Evolutionary conservation across 441 rosid species (phyloP), one percentile per base, ranked within the genome.

Genomic region (Capsella rubella): DNA sequence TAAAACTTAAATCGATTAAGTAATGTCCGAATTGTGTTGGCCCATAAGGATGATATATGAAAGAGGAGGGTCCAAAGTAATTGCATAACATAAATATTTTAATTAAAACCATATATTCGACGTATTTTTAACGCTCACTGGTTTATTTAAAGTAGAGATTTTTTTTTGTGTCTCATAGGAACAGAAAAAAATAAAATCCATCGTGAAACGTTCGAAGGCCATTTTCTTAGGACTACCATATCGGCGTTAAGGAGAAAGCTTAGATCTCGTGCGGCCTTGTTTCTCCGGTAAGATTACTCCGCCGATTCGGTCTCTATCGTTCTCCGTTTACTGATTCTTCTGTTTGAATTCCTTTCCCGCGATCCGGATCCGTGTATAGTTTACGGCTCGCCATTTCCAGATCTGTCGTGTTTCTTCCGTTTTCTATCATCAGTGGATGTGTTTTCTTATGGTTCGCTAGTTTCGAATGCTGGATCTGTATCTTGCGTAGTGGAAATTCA

Each of bases 51-150:
- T 25, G 45, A 28, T 6, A 3, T 11, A 59, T 5, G 2, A n/a
- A 55, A 42, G 14, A 15, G 7, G 31, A 42, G 13, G 63, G 21
- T 29, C 34, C 28, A 40, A 35, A 16, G 25, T 21, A 21, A 21
- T 21, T 21, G 25, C 25, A 21, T 21, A 21, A 0, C 25, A 55
- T 13, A 3, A 7, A 49, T 25, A 25, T 32, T 31, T 15, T 71
- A 59, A 29, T 18, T 15, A 50, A 28, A 37, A 27, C 25, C 16
- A 43, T 35, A 75, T 69, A 75, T 68, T 61, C 79, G 79, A 61
- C 79, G 79, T 75, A 75, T 60, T 60, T 67, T 53, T 68, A 75
- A 75, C 79, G 74, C 79, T 52, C 69, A 60, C 28, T 53, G 58
- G 64, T 4, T 4, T 66, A 67, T 65, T 6, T 49, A 60, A 21